Conservation (phyloP, 345 rosid genomes). For the Passiflora organensis region DNA sequence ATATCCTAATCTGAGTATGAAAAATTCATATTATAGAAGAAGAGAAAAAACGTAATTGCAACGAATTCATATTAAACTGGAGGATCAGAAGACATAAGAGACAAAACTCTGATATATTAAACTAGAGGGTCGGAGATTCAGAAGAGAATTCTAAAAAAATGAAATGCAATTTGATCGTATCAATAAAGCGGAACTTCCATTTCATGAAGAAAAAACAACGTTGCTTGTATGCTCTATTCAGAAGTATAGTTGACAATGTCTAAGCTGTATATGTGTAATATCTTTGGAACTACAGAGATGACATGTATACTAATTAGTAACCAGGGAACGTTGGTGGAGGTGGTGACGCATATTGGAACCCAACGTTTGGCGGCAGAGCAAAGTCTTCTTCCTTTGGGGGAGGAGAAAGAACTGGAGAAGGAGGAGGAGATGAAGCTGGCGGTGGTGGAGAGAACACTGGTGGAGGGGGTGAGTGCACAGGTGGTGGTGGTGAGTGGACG, state of each 20-base stretch:
- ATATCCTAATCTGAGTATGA: too few species aligned
- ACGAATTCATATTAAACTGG: too few species aligned
- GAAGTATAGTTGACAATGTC: not conserved
- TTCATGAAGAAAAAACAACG: not conserved
- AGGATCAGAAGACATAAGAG: too few species aligned
- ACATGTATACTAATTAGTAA: constrained; percentile 34
- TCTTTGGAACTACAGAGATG: constrained; percentile 1
- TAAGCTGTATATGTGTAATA: not conserved
- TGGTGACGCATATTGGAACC: constrained; percentile 64
- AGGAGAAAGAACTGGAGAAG: constrained; percentile 1
- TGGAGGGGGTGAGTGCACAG: constrained; percentile 1
- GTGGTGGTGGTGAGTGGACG: not conserved
- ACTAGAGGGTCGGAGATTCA: too few species aligned
- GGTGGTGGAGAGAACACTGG: constrained; percentile 10
- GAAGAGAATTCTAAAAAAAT: too few species aligned
- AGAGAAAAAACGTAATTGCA: too few species aligned
- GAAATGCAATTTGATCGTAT: too few species aligned
- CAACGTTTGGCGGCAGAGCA: constrained; percentile 51
- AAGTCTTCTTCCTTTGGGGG: constrained; percentile 24
- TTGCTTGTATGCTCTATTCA: not conserved
- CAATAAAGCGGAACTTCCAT: too few species aligned
- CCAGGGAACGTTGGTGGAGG: constrained; percentile 85
- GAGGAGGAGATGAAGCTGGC: not conserved
- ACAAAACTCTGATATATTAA: too few species aligned
- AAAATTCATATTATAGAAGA: too few species aligned